Conservation (phyloP, 495 filamentous ascomycete genomes). For the Pseudoneurospora amorphoporcata region DNA sequence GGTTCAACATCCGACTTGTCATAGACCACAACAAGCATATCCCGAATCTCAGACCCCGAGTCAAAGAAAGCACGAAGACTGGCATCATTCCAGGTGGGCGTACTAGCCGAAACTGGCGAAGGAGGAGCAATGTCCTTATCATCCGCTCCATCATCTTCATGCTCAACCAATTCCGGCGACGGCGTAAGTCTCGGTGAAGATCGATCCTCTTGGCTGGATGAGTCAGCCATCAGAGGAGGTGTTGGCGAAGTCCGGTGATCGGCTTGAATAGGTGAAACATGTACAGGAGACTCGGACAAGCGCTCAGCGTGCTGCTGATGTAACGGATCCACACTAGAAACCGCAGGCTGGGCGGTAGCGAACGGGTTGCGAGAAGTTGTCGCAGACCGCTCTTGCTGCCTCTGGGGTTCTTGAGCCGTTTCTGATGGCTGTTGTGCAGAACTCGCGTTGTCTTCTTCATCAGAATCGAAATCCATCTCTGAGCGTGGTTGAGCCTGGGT, state of each 20-base stretch:
- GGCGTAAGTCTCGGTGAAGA: conserved; percentile 56
- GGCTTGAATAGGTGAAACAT: conserved; percentile 49
- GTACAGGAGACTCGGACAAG: conserved; percentile 68
- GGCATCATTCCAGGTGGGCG: conserved; percentile 70
- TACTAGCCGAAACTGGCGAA: conserved; percentile 30
- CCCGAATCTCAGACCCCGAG: conserved; percentile 80
- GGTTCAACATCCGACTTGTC: conserved; percentile 75
- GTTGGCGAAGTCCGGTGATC: conserved; percentile 27
- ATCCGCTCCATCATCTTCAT: conserved; percentile 29
- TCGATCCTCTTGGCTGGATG: conserved; percentile 51
- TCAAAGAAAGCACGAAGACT: conserved; percentile 83
- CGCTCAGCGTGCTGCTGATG: conserved; percentile 33
- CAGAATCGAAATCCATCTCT: conserved; percentile 43
- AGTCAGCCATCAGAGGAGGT: conserved; percentile 54
- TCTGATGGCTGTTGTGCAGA: conserved; percentile 10
- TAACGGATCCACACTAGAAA: conserved; percentile 8
- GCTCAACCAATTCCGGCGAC: conserved; percentile 55
- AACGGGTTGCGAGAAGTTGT: conserved; percentile 23
- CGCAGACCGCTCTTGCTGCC: conserved; percentile 1
- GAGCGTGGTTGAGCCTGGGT: conserved; percentile 38
- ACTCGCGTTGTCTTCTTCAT: conserved; percentile 23
- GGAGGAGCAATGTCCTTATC: conserved; percentile 35
- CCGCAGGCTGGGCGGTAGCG: conserved; percentile 12
- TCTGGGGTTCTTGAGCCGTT: conserved; percentile 1
- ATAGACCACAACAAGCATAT: conserved; percentile 83